phyloP scores from a whole-genome alignment of 352 stramenopile genomes.

The Phytophthora pseudosyringae region DNA sequence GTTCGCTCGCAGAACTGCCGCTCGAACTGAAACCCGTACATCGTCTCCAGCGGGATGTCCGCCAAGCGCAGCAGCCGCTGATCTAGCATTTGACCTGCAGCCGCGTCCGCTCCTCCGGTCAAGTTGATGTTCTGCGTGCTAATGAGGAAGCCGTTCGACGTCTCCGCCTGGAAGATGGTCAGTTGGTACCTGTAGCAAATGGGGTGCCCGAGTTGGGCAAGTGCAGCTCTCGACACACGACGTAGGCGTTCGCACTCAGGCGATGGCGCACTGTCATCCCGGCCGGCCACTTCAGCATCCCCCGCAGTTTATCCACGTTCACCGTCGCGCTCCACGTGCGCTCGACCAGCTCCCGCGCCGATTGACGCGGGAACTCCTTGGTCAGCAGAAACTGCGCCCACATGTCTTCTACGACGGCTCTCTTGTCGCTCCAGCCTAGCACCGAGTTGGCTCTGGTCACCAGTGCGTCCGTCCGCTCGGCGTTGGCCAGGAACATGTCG shows the following conservation, averaged over 20 bases:
- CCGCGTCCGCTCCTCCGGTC: constrained; percentile 5
- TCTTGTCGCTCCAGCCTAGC: constrained; percentile 53
- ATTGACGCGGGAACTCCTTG: constrained; percentile 51
- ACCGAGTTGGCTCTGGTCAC: constrained; percentile 29
- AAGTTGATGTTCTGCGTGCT: constrained; percentile 44
- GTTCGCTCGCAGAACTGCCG: constrained; percentile 20
- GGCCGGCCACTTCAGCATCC: constrained; percentile 40
- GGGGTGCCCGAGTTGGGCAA: constrained; percentile 43
- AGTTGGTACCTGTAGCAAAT: constrained; percentile 40
- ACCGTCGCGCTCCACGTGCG: constrained; percentile 48
- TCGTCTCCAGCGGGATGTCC: constrained; percentile 37
- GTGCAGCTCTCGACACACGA: constrained; percentile 37
- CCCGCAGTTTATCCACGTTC: constrained; percentile 27
- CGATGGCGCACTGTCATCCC: constrained; percentile 49
- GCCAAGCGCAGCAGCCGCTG: constrained; percentile 25
- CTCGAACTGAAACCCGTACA: constrained; percentile 47
- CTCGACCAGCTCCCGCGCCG: constrained; percentile 28
- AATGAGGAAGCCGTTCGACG: constrained; percentile 32
- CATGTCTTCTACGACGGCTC: constrained; percentile 36
- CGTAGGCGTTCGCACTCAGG: constrained; percentile 29
- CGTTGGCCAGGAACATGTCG: constrained; percentile 38
- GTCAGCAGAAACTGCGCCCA: constrained; percentile 57
- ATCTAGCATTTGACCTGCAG: constrained; percentile 28
- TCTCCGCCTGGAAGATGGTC: constrained; percentile 31
- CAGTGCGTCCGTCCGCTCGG: constrained; percentile 23